A percentile compares a stretch with the other conserved stretches of the same genome.
Conservation (phyloP, 2,329 filamentous ascomycete species). For the Calonectria montana region DNA sequence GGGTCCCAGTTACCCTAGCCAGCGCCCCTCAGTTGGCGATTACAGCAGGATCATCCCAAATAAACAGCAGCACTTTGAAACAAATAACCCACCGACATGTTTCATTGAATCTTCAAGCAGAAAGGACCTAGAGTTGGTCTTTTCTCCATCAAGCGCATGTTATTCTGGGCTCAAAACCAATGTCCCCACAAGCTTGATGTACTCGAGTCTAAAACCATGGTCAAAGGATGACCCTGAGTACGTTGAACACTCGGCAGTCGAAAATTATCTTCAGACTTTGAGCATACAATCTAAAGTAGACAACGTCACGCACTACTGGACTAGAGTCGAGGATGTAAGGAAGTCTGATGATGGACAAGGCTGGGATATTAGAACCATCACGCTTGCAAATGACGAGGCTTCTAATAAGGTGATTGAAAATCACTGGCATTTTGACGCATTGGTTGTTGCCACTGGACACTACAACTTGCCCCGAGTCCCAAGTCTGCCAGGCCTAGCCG, state of each 20-base stretch:
- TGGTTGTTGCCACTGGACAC: slow-evolving; percentile 28
- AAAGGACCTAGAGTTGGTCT: neutral
- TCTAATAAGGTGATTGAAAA: neutral
- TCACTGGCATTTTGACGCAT: slow-evolving; percentile 20
- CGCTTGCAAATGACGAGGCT: neutral
- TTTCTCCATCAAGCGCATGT: neutral
- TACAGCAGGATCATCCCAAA: neutral
- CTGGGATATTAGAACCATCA: neutral
- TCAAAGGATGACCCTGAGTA: neutral
- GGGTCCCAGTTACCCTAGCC: neutral
- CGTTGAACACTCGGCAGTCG: neutral
- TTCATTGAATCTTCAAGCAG: neutral
- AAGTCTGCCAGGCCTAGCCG: slow-evolving; percentile 14
- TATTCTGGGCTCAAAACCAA: neutral
- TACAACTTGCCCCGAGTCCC: slow-evolving; percentile 34
- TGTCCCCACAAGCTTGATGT: slow-evolving; percentile 2
- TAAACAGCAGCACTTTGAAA: neutral
- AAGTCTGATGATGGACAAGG: neutral
- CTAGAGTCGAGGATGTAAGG: neutral
- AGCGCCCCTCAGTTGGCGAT: neutral
- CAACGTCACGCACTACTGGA: neutral
- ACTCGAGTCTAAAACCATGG: neutral
- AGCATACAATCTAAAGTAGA: neutral
- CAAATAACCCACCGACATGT: neutral
- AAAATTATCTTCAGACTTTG: neutral